phyloP scores from a whole-genome alignment of 129 eudicot species.

The Tagetes patula region DNA sequence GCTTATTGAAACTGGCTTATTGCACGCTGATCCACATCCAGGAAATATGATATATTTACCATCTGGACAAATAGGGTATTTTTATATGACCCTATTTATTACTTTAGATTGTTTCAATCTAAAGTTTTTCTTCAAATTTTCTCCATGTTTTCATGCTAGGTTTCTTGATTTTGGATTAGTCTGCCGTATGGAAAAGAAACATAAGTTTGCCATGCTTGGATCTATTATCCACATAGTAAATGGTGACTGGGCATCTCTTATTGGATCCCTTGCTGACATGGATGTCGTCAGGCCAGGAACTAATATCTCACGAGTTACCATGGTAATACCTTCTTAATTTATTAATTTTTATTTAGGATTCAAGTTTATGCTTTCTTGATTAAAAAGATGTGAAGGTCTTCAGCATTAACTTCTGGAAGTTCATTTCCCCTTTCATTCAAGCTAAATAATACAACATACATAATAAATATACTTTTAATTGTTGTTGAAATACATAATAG shows the following conservation, averaged over 20 bases:
- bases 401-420: conserved; percentile 14
- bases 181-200: conserved; percentile 97
- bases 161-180: conserved; percentile 96
- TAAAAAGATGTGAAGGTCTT: not conserved
- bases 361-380: conserved; percentile 8
- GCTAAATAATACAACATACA: too few species aligned
- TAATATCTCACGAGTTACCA: conserved; percentile 68
- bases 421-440: not conserved
- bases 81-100: conserved; percentile 9
- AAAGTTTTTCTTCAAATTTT: conserved; percentile 22
- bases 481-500: too few species aligned
- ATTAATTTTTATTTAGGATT: conserved; percentile 2
- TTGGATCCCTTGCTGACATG: conserved; percentile 79
- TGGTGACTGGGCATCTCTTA: conserved; percentile 97
- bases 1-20: conserved; percentile 91
- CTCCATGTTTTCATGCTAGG: conserved; percentile 40
- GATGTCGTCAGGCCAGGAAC: conserved; percentile 94
- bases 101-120: conserved; percentile 15
- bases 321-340: conserved; percentile 50
- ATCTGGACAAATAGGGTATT: conserved; percentile 88
- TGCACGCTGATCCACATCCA: conserved; percentile 99
- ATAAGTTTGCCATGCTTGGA: conserved; percentile 93
- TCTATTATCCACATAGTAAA: conserved; percentile 90
- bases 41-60: conserved; percentile 84
- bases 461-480: too few species aligned